phyloP scores from a whole-genome alignment of 2,329 filamentous ascomycete species.

The Neonectria sp. region DNA sequence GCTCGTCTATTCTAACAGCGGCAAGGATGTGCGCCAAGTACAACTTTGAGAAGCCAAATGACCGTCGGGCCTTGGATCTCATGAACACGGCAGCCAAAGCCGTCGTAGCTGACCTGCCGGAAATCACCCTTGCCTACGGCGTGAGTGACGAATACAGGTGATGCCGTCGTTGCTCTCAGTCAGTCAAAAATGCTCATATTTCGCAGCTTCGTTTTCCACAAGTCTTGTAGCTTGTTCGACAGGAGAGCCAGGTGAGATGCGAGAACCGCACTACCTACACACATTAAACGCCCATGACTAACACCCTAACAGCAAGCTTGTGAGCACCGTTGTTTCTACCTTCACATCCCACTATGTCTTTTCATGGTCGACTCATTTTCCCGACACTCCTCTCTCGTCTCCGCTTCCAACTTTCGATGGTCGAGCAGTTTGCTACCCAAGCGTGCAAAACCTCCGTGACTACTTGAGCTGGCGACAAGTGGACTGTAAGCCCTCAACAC shows the following conservation, averaged over 20 bases:
- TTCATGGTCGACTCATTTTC: conserved; percentile 84
- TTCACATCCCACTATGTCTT: conserved; percentile 94
- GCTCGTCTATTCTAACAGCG: conserved; percentile 33
- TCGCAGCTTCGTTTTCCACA: conserved; percentile 88
- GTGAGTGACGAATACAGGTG: conserved; percentile 94
- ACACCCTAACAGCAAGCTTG: conserved; percentile 78
- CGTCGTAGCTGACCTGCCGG: conserved; percentile 86
- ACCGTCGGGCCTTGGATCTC: conserved; percentile 86
- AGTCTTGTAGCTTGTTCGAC: conserved; percentile 86
- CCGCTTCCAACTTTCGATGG: conserved; percentile 94
- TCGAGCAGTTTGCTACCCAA: conserved; percentile 91
- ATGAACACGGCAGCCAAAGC: conserved; percentile 95
- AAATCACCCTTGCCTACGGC: conserved; percentile 91
- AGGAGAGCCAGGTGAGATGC: conserved; percentile 79
- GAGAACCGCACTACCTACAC: not conserved
- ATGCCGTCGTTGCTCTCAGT: not conserved
- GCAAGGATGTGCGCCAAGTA: conserved; percentile 85
- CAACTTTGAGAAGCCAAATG: conserved; percentile 92
- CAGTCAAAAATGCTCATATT: conserved; percentile 16
- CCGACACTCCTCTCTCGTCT: conserved; percentile 76
- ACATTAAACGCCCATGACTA: conserved; percentile 14
- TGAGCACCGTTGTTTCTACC: conserved; percentile 91
- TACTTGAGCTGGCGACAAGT: conserved; percentile 98
- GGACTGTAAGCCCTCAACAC: conserved; percentile 77
- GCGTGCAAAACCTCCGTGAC: conserved; percentile 85